These are phyloP conservation scores for Rutstroemia sp. DNA, from an alignment of 2,329 filamentous ascomycete genomes.

Conservation along the genomic window DNA sequence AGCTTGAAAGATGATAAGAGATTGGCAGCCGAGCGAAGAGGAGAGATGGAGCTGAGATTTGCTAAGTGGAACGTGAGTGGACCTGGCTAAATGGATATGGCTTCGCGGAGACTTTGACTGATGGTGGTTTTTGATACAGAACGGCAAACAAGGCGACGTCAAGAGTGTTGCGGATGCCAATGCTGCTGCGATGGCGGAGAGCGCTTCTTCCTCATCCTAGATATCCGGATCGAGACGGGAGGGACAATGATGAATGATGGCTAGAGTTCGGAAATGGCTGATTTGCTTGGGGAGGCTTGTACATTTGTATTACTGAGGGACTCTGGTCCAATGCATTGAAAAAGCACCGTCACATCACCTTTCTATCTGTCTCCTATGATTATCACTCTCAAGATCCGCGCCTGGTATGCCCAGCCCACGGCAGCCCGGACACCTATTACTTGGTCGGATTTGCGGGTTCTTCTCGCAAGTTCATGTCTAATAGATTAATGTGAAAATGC, in stretches of 20 bases:
- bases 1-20: slow-evolving; percentile 95
- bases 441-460: too few species aligned
- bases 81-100: neutral
- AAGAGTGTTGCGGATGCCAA: slow-evolving; percentile 62
- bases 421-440: too few species aligned
- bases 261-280: slow-evolving; percentile 2
- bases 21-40: slow-evolving; percentile 79
- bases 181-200: slow-evolving; percentile 30
- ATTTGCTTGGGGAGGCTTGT: slow-evolving; percentile 16
- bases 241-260: slow-evolving; percentile 3
- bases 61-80: slow-evolving; percentile 86
- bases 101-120: slow-evolving; percentile 10
- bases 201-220: slow-evolving; percentile 18
- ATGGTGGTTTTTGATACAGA: slow-evolving; percentile 45
- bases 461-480: too few species aligned
- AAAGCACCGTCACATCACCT: slow-evolving; percentile 2
- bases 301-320: slow-evolving; percentile 25
- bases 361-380: neutral
- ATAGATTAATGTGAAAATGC: too few species aligned
- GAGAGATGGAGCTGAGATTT: slow-evolving; percentile 82
- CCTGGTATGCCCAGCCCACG: neutral
- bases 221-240: slow-evolving; percentile 7
- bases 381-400: neutral
- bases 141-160: slow-evolving; percentile 88
- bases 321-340: slow-evolving; percentile 14